A percentile compares a stretch with the other conserved stretches of the same genome.
Evolutionary conservation across 129 eudicot species (phyloP).

Genomic region (Artemisia tridentata): DNA sequence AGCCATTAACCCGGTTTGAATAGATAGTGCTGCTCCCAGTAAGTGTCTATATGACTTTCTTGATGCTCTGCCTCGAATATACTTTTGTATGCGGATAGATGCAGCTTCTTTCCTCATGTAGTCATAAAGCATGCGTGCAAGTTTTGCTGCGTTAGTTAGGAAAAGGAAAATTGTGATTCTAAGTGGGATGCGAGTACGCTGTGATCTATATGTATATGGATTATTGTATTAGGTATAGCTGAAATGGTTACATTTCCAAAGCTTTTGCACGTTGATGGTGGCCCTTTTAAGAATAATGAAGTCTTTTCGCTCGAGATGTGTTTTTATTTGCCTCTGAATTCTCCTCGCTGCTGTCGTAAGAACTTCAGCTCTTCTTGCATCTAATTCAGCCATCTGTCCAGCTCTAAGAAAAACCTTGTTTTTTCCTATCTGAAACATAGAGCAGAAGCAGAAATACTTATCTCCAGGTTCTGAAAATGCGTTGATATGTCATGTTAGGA

Average conservation of each 20-base stretch:
- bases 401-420: constrained; percentile 96
- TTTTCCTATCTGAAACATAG: constrained; percentile 78
- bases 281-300: constrained; percentile 60
- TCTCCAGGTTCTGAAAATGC: not conserved
- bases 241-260: constrained; percentile 74
- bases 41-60: constrained; percentile 61
- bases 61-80: constrained; percentile 63
- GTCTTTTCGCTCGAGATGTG: constrained; percentile 82
- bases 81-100: constrained; percentile 82
- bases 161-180: constrained; percentile 16
- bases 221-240: constrained; percentile 3
- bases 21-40: constrained; percentile 55
- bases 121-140: constrained; percentile 74
- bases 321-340: constrained; percentile 86
- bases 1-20: constrained; percentile 90
- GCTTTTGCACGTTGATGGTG: constrained; percentile 71
- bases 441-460: constrained; percentile 21
- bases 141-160: constrained; percentile 49
- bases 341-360: constrained; percentile 86
- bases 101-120: constrained; percentile 81
- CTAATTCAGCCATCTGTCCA: constrained; percentile 99
- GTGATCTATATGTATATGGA: not conserved
- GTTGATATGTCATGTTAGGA: not conserved
- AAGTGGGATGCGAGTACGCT: too few species aligned
- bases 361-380: constrained; percentile 89